Evolutionary conservation across 202 grass and related monocot genomes (phyloP).

Genomic region (Sporobolus alterniflorus): DNA sequence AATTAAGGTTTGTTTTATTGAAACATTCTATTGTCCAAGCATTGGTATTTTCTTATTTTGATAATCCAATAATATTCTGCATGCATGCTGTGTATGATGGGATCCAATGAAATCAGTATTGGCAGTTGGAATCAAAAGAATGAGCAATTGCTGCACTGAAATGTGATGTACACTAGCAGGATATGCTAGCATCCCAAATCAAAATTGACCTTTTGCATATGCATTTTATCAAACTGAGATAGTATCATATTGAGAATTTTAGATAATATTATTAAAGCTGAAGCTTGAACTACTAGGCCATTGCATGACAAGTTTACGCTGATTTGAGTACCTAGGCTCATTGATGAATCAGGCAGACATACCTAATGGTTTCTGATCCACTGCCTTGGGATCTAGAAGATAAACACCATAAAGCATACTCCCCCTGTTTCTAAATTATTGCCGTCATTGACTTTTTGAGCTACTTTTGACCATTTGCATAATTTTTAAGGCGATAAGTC

Average conservation of each 20-base stretch:
- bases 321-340: conserved; percentile 1
- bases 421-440: too few relatives aligned
- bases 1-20: background rate
- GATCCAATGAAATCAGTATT: background rate
- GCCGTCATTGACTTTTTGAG: too few relatives aligned
- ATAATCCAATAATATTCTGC: conserved; percentile 11
- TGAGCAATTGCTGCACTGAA: background rate
- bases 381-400: background rate
- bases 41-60: background rate
- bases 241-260: too few relatives aligned
- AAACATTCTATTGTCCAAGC: background rate
- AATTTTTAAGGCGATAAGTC: too few relatives aligned
- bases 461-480: too few relatives aligned
- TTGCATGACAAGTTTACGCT: background rate
- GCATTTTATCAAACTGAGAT: conserved; percentile 13
- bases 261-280: conserved; percentile 11
- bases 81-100: conserved; percentile 1
- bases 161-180: background rate
- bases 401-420: background rate
- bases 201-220: background rate
- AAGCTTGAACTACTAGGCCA: background rate
- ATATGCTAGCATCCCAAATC: background rate
- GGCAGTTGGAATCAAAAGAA: conserved; percentile 15
- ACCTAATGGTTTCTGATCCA: conserved; percentile 7
- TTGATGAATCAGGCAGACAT: background rate